A percentile compares a stretch with the other conserved stretches of the same genome.
phyloP scores from a whole-genome alignment of 2,329 filamentous ascomycete species.

The Fusarium nygamai region DNA sequence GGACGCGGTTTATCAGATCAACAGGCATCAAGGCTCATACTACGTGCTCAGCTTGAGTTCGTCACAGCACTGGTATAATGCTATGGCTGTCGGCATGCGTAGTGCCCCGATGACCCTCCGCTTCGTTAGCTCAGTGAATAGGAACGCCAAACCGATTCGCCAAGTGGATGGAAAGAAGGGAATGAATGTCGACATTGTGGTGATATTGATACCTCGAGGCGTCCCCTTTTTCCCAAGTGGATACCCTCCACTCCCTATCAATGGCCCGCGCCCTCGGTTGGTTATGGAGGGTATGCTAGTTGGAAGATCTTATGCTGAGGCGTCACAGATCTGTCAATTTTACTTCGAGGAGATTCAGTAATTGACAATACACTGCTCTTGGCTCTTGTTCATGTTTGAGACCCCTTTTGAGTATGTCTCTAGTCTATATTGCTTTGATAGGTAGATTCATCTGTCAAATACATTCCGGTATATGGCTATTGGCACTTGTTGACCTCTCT shows the following conservation, averaged over 20 bases:
- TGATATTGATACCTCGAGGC: not conserved
- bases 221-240: not conserved
- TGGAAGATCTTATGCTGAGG: not conserved
- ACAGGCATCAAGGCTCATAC: not conserved
- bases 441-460: too few relatives aligned
- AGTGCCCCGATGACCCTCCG: not conserved
- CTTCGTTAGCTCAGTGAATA: not conserved
- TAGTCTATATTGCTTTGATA: too few relatives aligned
- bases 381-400: rapidly evolving
- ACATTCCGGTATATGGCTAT: rapidly evolving
- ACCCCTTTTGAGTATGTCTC: too few relatives aligned
- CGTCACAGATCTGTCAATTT: not conserved
- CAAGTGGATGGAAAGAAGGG: not conserved
- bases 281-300: not conserved
- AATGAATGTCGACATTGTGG: not conserved
- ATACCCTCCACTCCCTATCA: not conserved
- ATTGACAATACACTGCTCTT: not conserved
- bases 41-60: not conserved
- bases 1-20: too few relatives aligned
- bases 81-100: not conserved
- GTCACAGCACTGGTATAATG: not conserved
- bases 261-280: not conserved
- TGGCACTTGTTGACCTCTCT: not conserved
- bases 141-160: not conserved
- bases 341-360: not conserved